Evolutionary conservation across 495 filamentous ascomycete genomes (phyloP).

Genomic region (Hypoxylon lienhwacheense): DNA sequence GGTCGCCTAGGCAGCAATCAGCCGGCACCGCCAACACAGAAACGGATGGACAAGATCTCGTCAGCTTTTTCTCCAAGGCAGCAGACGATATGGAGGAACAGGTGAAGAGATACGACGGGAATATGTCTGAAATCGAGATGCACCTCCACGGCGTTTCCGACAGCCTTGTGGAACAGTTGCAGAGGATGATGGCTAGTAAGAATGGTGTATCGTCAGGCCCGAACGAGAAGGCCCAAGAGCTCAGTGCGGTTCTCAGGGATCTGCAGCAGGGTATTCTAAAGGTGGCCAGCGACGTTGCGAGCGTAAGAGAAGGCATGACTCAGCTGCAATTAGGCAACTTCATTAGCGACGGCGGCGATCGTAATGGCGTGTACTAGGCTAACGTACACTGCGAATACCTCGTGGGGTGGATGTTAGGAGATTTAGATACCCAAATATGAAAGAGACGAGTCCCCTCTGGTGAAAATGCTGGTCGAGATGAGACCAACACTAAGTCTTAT

Average conservation of each 20-base stretch:
- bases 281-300: slow-evolving; percentile 71
- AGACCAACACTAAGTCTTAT: too few species aligned
- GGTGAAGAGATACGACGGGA: slow-evolving; percentile 65
- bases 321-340: slow-evolving; percentile 64
- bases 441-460: neutral
- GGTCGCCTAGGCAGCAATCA: slow-evolving; percentile 48
- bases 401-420: slow-evolving; percentile 1
- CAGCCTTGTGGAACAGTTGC: slow-evolving; percentile 67
- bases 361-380: slow-evolving; percentile 34
- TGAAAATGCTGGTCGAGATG: too few species aligned
- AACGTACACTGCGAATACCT: neutral
- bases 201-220: slow-evolving; percentile 46
- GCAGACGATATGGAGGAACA: slow-evolving; percentile 71
- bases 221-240: slow-evolving; percentile 50
- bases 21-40: slow-evolving; percentile 40
- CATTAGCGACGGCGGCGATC: slow-evolving; percentile 36
- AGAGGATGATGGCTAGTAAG: slow-evolving; percentile 62
- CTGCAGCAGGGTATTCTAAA: slow-evolving; percentile 78
- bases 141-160: slow-evolving; percentile 77
- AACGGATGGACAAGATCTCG: slow-evolving; percentile 68
- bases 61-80: slow-evolving; percentile 74
- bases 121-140: slow-evolving; percentile 78
- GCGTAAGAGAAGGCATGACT: slow-evolving; percentile 69
- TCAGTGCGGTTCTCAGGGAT: slow-evolving; percentile 70
- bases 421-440: slow-evolving; percentile 15